These are phyloP conservation scores for Dinochytrium kinnereticum DNA, from an alignment of 371 early-diverging fungal species.

Conservation along the genomic window DNA sequence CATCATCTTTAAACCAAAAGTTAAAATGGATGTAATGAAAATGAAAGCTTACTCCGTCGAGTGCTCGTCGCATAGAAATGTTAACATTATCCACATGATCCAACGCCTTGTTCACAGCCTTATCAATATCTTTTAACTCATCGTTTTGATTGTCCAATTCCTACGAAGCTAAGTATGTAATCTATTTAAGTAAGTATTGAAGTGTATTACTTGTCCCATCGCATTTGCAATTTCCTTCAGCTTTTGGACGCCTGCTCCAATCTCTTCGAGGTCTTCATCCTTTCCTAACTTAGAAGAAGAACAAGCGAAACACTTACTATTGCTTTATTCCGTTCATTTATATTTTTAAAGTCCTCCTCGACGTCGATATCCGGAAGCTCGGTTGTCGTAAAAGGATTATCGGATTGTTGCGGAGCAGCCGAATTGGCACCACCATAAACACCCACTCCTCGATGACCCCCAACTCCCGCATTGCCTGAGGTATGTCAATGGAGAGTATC, in stretches of 20 bases:
- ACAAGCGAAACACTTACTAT: slow-evolving; percentile 52
- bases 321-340: slow-evolving; percentile 52
- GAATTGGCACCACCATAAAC: slow-evolving; percentile 30
- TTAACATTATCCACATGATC: slow-evolving; percentile 63
- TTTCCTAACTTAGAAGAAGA: too few species aligned
- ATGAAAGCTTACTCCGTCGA: slow-evolving; percentile 60
- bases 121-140: slow-evolving; percentile 53
- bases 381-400: slow-evolving; percentile 49
- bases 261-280: slow-evolving; percentile 60
- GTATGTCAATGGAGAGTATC: neutral
- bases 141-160: slow-evolving; percentile 63
- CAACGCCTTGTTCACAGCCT: slow-evolving; percentile 56
- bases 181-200: neutral
- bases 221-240: slow-evolving; percentile 60
- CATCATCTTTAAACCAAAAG: slow-evolving; percentile 53
- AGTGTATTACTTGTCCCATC: slow-evolving; percentile 51
- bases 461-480: slow-evolving; percentile 20
- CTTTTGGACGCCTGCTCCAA: slow-evolving; percentile 52
- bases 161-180: slow-evolving; percentile 23
- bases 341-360: slow-evolving; percentile 58
- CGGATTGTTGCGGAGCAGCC: slow-evolving; percentile 27
- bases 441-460: slow-evolving; percentile 21
- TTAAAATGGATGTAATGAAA: too few species aligned
- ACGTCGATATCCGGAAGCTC: slow-evolving; percentile 64
- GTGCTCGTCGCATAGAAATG: slow-evolving; percentile 54